Base-by-base conservation (phyloP, 371 early-diverging fungal genomes). In the Fennellomyces sp. region DNA sequence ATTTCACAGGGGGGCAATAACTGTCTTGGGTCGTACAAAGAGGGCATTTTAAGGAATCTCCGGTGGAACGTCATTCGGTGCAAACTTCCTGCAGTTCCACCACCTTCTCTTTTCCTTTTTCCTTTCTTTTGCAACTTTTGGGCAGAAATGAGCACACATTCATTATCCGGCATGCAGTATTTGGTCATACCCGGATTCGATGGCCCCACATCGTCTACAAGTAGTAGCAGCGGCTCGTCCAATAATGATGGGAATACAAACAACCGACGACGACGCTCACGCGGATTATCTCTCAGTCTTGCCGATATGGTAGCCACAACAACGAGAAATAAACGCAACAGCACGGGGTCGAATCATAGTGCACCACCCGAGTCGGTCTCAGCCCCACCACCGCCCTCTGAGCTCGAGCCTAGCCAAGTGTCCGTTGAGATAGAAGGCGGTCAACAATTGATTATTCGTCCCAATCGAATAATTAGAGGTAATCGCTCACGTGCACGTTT, bases 381-480 rank as follows among this genome's bases (percentile, higher is more conserved):
- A 52, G 13, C 53, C 23, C 11, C 52, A 35, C 56, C 30, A 8
- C 30, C 45, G 2, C 56, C 56, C 5, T 45, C 45, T 21, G 31
- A 45, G 7, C 13, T 15, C 11, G n/a, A 52, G 7, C 60, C 52
- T 19, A 60, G 29, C n/a, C 30, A 52, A 31, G 13, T 60, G 4
- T 33, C 45, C 21, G 45, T 80, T 4, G 77, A 81, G 31, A 73
- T 81, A 48, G 76, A 81, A 15, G 78, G 81, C n/a, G 76, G 78
- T 3, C 56, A 66, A 2, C 76, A 77, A 54, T 56, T 75, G 3
- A 77, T 81, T 59, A 56, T 81, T 28, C 71, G 81, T 13, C 81
- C 81, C 4, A 73, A 76, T 49, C 63, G 81, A 17, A 64, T 70
- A 33, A 55, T 76, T 25, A 64, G 80, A 64, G 80, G 80, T 75